phyloP scores from a whole-genome alignment of 2,329 filamentous ascomycete genomes.

The Aspergillus aculeatinus region DNA sequence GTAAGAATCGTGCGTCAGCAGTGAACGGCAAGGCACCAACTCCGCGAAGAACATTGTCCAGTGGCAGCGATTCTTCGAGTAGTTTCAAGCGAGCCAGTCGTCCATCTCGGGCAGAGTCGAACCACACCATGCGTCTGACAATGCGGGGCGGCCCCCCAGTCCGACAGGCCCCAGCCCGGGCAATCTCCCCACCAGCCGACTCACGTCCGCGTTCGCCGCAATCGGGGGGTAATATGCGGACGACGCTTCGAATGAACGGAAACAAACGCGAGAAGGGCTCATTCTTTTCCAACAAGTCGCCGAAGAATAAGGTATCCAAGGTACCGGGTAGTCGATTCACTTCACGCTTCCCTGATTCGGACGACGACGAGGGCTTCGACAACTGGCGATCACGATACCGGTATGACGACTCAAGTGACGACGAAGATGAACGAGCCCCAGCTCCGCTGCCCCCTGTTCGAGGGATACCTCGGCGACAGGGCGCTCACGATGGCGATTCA shows the following conservation, averaged over 20 bases:
- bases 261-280: slow-evolving; percentile 43
- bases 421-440: slow-evolving; percentile 50
- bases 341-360: slow-evolving; percentile 60
- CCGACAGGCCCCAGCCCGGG: slow-evolving; percentile 37
- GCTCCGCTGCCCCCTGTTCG: slow-evolving; percentile 54
- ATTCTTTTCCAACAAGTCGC: slow-evolving; percentile 40
- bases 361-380: slow-evolving; percentile 61
- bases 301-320: slow-evolving; percentile 29
- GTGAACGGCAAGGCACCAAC: slow-evolving; percentile 10
- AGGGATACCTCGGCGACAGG: slow-evolving; percentile 59
- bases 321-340: slow-evolving; percentile 34
- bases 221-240: slow-evolving; percentile 45
- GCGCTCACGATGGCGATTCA: slow-evolving; percentile 61
- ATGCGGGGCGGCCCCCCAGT: slow-evolving; percentile 60
- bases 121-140: slow-evolving; percentile 66
- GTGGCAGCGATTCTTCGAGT: slow-evolving; percentile 67
- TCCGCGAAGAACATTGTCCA: slow-evolving; percentile 58
- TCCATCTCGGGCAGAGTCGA: slow-evolving; percentile 45
- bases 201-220: slow-evolving; percentile 47
- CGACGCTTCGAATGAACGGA: slow-evolving; percentile 51
- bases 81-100: slow-evolving; percentile 72
- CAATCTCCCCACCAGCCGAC: slow-evolving; percentile 62
- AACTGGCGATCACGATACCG: slow-evolving; percentile 40
- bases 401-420: slow-evolving; percentile 72
- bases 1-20: slow-evolving; percentile 3